phyloP scores from a whole-genome alignment of 495 filamentous ascomycete species.

The Talaromyces thailandensis region DNA sequence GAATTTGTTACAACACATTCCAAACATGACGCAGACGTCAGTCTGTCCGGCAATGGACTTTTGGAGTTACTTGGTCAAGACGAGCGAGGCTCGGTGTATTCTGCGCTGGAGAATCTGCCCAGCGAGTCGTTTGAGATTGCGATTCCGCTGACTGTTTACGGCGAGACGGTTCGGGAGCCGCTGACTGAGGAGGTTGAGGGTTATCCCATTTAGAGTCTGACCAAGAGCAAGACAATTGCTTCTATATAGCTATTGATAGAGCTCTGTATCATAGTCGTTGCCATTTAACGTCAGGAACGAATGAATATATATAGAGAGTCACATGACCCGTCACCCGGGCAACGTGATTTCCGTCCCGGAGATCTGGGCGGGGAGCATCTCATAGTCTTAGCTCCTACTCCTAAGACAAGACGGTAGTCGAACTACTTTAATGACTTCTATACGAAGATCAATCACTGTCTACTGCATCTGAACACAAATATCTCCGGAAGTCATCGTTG shows the following conservation, averaged over 20 bases:
- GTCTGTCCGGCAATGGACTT: conserved; percentile 30
- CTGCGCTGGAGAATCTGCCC: conserved; percentile 62
- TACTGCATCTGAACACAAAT: neutral
- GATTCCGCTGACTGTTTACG: conserved; percentile 77
- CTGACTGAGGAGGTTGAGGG: conserved; percentile 37
- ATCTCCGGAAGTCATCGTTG: neutral
- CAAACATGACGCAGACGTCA: conserved; percentile 19
- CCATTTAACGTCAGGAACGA: neutral
- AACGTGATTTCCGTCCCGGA: neutral
- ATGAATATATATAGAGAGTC: neutral
- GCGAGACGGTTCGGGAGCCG: conserved; percentile 46
- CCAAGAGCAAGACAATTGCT: neutral
- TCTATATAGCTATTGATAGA: neutral
- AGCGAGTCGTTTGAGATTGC: conserved; percentile 88
- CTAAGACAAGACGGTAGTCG: neutral
- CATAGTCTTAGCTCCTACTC: neutral
- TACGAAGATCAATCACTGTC: neutral
- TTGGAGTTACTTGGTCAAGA: conserved; percentile 55
- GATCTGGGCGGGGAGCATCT: neutral
- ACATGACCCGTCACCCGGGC: conserved; percentile 2
- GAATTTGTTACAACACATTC: conserved; percentile 70
- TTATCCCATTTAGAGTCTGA: conserved; percentile 31
- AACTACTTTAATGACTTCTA: too few species aligned
- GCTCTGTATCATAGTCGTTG: neutral
- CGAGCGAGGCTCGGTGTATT: conserved; percentile 62